phyloP scores from a whole-genome alignment of 2,329 filamentous ascomycete species.

The Cercospora brassicicola region DNA sequence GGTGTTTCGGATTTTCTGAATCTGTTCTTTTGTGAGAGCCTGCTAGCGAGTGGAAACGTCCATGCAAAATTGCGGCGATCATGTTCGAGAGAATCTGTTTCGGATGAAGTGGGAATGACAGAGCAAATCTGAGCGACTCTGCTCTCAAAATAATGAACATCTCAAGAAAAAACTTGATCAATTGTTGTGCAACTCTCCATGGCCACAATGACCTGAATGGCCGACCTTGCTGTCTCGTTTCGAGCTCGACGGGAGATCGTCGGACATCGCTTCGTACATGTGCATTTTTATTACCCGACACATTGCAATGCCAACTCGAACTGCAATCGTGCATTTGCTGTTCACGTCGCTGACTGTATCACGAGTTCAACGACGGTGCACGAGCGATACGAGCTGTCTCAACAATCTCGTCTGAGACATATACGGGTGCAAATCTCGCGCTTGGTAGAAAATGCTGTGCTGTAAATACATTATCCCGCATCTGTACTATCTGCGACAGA shows the following conservation, averaged over 20 bases:
- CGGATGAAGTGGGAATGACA: neutral
- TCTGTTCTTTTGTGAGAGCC: neutral
- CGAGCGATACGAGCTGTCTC: neutral
- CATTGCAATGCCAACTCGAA: neutral
- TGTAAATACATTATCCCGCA: neutral
- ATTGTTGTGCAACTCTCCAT: neutral
- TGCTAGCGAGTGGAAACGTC: neutral
- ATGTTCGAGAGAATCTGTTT: neutral
- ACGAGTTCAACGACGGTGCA: neutral
- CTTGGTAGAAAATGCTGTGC: neutral
- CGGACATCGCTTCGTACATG: neutral
- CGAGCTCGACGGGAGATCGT: neutral
- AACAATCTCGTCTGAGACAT: neutral
- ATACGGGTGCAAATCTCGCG: neutral
- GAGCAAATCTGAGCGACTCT: neutral
- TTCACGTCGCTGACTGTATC: neutral
- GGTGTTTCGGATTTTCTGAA: neutral
- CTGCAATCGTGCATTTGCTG: neutral
- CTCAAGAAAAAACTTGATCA: neutral
- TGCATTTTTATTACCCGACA: neutral
- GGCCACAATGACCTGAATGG: neutral
- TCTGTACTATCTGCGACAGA: neutral
- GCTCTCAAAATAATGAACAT: neutral
- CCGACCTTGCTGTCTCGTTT: neutral
- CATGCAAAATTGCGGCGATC: neutral